These are phyloP conservation scores for Phlebopus sp. DNA, from an alignment of 1,284 basidiomycete species.

Conservation along the genomic window DNA sequence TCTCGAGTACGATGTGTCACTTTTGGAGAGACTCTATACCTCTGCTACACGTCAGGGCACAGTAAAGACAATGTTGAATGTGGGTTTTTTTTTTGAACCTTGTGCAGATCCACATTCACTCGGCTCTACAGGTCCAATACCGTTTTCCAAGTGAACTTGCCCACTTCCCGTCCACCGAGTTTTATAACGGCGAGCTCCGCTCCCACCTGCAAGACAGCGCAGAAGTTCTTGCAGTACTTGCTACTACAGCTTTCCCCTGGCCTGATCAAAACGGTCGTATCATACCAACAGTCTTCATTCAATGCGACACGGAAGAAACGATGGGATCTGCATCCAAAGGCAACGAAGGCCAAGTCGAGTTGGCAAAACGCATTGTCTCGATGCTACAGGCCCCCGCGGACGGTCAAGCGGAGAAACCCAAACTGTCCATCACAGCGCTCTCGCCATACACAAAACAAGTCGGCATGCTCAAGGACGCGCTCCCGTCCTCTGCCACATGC, in stretches of 20 bases:
- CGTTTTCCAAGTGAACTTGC: conserved; percentile 57
- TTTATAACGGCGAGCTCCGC: conserved; percentile 52
- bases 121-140: conserved; percentile 51
- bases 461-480: conserved; percentile 39
- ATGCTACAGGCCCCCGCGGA: conserved; percentile 18
- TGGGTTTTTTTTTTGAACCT: conserved; percentile 23
- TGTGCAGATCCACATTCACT: not conserved
- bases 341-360: conserved; percentile 54
- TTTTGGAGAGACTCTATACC: conserved; percentile 58
- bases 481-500: conserved; percentile 42
- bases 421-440: conserved; percentile 48
- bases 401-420: conserved; percentile 9
- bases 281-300: conserved; percentile 55
- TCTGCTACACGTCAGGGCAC: conserved; percentile 37
- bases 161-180: conserved; percentile 57
- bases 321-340: conserved; percentile 58
- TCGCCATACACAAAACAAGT: conserved; percentile 61
- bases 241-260: conserved; percentile 53
- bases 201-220: conserved; percentile 44
- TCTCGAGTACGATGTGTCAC: conserved; percentile 55
- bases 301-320: conserved; percentile 56
- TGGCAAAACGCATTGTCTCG: conserved; percentile 33
- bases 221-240: conserved; percentile 40
- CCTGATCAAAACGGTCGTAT: conserved; percentile 35
- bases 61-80: conserved; percentile 59